Percentiles rank a stretch among this genome's conserved stretches.
phyloP scores from a whole-genome alignment of 805 yeast genomes.

The Phaffomyces antillensis region DNA sequence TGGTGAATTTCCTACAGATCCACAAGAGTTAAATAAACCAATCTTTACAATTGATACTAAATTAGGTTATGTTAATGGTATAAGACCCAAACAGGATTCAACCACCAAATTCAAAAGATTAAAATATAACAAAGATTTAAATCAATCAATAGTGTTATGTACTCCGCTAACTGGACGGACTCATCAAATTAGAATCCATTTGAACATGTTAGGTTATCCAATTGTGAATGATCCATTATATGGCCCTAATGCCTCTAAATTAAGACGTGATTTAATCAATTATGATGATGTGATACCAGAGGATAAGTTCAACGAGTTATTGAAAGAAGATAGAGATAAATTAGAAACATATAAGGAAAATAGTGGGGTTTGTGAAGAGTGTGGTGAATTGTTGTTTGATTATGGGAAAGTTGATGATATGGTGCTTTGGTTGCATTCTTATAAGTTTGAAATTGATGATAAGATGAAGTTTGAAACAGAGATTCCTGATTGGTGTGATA shows the following conservation, averaged over 20 bases:
- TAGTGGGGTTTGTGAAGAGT: conserved; percentile 10
- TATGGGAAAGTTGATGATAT: conserved; percentile 11
- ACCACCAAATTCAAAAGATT: conserved; percentile 46
- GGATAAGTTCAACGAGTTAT: conserved; percentile 10
- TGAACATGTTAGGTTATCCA: conserved; percentile 80
- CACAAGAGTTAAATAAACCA: conserved; percentile 48
- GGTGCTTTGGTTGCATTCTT: conserved; percentile 21
- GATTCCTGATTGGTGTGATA: conserved; percentile 18
- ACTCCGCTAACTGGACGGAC: conserved; percentile 89
- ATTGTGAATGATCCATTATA: conserved; percentile 83
- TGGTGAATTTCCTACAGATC: conserved; percentile 65
- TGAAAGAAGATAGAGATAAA: conserved; percentile 8
- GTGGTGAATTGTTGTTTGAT: conserved; percentile 14
- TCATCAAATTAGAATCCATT: conserved; percentile 91
- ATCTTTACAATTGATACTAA: conserved; percentile 66
- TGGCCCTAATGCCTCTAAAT: conserved; percentile 24
- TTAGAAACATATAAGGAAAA: conserved; percentile 31
- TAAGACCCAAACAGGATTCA: conserved; percentile 43
- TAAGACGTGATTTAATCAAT: conserved; percentile 9
- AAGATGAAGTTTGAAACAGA: conserved; percentile 12
- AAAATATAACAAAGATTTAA: conserved; percentile 1
- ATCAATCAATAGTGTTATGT: conserved; percentile 57
- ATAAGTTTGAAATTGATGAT: conserved; percentile 14
- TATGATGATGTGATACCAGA: conserved; percentile 2
- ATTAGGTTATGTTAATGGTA: conserved; percentile 51